A percentile compares a stretch with the other conserved stretches of the same genome.
These are phyloP conservation scores for Cyberlindnera amylophila DNA, from an alignment of 805 yeast species.

Conservation along the genomic window DNA sequence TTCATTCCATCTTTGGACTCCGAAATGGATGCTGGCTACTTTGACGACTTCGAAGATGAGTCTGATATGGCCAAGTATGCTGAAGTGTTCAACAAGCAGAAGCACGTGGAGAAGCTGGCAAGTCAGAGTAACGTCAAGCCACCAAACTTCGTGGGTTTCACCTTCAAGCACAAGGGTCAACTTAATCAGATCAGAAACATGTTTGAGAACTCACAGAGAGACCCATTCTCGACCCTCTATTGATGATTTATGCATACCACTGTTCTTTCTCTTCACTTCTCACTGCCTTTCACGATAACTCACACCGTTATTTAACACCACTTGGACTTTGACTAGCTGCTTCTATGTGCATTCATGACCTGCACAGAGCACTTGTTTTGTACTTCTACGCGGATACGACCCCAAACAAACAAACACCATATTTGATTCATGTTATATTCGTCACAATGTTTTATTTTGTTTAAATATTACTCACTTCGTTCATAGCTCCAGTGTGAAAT, in stretches of 20 bases:
- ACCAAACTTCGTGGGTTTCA: slow-evolving; percentile 87
- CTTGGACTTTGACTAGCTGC: too few relatives aligned
- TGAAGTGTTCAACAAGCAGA: slow-evolving; percentile 92
- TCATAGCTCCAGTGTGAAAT: slow-evolving; percentile 38
- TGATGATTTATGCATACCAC: slow-evolving; percentile 5
- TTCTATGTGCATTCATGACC: too few relatives aligned
- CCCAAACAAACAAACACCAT: too few relatives aligned
- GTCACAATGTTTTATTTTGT: not conserved
- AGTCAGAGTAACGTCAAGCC: slow-evolving; percentile 56
- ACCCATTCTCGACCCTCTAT: slow-evolving; percentile 29
- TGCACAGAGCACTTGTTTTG: too few relatives aligned
- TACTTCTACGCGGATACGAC: too few relatives aligned
- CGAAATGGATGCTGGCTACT: slow-evolving; percentile 97
- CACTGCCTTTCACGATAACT: not conserved
- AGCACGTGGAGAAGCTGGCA: slow-evolving; percentile 75
- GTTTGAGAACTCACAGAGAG: slow-evolving; percentile 23
- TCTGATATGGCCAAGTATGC: slow-evolving; percentile 97
- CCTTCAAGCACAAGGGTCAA: slow-evolving; percentile 74
- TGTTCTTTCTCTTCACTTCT: not conserved
- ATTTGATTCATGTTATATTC: not conserved
- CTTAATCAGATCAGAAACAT: slow-evolving; percentile 24
- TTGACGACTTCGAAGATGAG: slow-evolving; percentile 95
- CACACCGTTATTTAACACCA: too few relatives aligned
- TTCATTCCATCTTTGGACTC: slow-evolving; percentile 95
- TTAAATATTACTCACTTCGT: not conserved